phyloP scores from a whole-genome alignment of 2,329 filamentous ascomycete genomes.

The Botryotinia calthae region DNA sequence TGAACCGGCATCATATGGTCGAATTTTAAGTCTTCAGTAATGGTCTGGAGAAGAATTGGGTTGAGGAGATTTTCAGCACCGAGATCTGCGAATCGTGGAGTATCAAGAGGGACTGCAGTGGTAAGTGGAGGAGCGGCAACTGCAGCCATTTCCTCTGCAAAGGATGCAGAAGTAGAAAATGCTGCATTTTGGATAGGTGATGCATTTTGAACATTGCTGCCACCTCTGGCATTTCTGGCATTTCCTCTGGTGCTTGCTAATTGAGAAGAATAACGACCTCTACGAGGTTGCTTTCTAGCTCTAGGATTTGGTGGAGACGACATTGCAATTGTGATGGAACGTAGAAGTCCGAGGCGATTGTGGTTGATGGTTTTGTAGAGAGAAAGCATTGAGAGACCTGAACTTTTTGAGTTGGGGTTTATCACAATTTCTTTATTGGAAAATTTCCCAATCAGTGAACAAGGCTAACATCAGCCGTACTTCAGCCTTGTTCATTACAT shows the following conservation, averaged over 20 bases:
- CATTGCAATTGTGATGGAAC: slow-evolving; percentile 4
- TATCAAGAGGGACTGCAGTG: slow-evolving; percentile 44
- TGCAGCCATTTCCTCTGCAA: slow-evolving; percentile 17
- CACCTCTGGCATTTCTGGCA: not conserved
- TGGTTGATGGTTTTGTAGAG: slow-evolving; percentile 4
- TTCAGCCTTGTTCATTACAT: not conserved
- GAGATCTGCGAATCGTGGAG: slow-evolving; percentile 49
- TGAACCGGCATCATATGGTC: slow-evolving; percentile 92
- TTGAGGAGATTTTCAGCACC: slow-evolving; percentile 45
- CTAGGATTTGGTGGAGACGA: slow-evolving; percentile 3
- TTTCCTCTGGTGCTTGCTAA: slow-evolving; percentile 7
- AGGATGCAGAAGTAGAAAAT: slow-evolving; percentile 7
- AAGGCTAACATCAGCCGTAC: slow-evolving; percentile 3
- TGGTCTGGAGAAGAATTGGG: slow-evolving; percentile 50
- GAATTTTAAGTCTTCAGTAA: slow-evolving; percentile 72
- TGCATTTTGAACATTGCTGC: not conserved
- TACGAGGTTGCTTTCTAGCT: slow-evolving; percentile 15
- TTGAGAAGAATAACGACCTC: slow-evolving; percentile 4
- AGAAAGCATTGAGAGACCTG: not conserved
- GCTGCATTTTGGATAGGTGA: slow-evolving; percentile 2
- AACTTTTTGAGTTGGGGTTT: not conserved
- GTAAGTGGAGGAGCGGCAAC: slow-evolving; percentile 41
- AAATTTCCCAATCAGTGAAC: not conserved
- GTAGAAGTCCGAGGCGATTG: slow-evolving; percentile 1
- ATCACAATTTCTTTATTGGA: slow-evolving; percentile 4